Percentiles rank a stretch among this genome's conserved stretches.
phyloP scores from a whole-genome alignment of 1,284 basidiomycete genomes.

The Ustilago curta region DNA sequence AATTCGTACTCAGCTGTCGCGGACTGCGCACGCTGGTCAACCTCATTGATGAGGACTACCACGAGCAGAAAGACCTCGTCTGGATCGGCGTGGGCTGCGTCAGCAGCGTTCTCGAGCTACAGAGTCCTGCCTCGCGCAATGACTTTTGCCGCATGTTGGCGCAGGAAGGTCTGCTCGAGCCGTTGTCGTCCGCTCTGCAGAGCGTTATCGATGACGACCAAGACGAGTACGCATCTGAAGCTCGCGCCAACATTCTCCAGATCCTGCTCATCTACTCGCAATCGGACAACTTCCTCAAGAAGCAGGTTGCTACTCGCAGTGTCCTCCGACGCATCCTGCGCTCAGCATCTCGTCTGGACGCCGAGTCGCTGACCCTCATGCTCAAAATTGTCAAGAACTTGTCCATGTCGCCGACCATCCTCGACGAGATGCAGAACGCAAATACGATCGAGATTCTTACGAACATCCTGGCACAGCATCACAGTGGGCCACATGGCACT shows the following conservation, averaged over 20 bases:
- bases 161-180: conserved; percentile 91
- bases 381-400: conserved; percentile 96
- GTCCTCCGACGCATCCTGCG: conserved; percentile 82
- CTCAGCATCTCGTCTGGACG: conserved; percentile 71
- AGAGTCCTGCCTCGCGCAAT: conserved; percentile 92
- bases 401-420: conserved; percentile 83
- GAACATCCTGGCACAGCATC: conserved; percentile 83
- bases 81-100: conserved; percentile 94
- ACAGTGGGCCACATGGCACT: conserved; percentile 81
- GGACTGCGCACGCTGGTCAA: conserved; percentile 93
- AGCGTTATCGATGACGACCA: conserved; percentile 84
- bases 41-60: conserved; percentile 93
- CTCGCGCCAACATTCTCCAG: conserved; percentile 88
- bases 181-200: conserved; percentile 86
- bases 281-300: conserved; percentile 89
- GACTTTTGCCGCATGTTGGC: conserved; percentile 99
- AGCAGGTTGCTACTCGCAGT: conserved; percentile 87
- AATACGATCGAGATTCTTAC: conserved; percentile 93
- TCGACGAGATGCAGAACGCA: conserved; percentile 94
- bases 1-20: conserved; percentile 78
- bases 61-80: conserved; percentile 86
- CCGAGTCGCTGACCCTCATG: conserved; percentile 85
- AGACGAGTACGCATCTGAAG: conserved; percentile 74
- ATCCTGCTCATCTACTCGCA: conserved; percentile 93
- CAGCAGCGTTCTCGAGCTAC: conserved; percentile 90